Evolutionary conservation across 2,329 filamentous ascomycete genomes (phyloP).

Genomic region (Ascochyta rabiei): DNA sequence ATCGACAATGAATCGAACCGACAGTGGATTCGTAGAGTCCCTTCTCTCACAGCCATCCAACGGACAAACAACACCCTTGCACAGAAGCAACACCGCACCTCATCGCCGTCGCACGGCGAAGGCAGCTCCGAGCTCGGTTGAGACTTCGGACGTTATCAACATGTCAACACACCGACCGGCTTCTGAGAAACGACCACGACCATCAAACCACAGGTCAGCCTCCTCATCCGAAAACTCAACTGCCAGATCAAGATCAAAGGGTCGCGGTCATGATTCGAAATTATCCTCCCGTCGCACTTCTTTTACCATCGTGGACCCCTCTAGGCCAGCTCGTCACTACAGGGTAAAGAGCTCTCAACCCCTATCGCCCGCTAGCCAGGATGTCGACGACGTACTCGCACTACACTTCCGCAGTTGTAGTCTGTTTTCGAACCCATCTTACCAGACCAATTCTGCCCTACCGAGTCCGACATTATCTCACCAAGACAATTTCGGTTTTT

Average conservation of each 20-base stretch:
- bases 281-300: constrained; percentile 46
- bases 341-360: constrained; percentile 44
- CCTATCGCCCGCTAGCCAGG: constrained; percentile 31
- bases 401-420: constrained; percentile 49
- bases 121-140: constrained; percentile 10
- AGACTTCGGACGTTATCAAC: background rate
- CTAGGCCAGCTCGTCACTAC: constrained; percentile 43
- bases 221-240: constrained; percentile 40
- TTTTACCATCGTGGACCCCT: constrained; percentile 42
- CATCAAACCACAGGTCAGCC: constrained; percentile 34
- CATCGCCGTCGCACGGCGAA: constrained; percentile 25
- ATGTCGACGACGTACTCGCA: constrained; percentile 48
- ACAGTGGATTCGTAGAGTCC: constrained; percentile 42
- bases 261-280: constrained; percentile 37
- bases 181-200: constrained; percentile 35
- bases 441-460: constrained; percentile 29
- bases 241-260: constrained; percentile 31
- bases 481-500: constrained; percentile 16
- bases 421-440: constrained; percentile 42
- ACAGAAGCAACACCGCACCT: constrained; percentile 35
- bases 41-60: constrained; percentile 25
- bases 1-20: constrained; percentile 42
- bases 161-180: constrained; percentile 18
- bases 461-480: constrained; percentile 32
- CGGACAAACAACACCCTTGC: constrained; percentile 20